Base-by-base conservation (phyloP, 208 protist genomes). In the Blastocrithidia nonstop region DNA sequence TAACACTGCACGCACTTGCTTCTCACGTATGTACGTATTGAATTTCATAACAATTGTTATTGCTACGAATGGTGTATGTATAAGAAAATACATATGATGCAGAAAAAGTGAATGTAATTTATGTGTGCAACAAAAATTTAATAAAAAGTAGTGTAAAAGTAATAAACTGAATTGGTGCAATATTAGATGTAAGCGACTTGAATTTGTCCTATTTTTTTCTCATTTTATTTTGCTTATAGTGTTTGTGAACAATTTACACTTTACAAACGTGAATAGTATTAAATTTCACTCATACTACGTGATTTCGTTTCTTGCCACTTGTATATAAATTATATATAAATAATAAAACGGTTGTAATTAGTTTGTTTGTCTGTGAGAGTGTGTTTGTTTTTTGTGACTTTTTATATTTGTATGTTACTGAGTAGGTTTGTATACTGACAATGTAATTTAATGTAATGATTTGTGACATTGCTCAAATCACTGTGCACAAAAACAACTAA, bases 321-420 rank as follows among this genome's bases (percentile, higher is more conserved):
- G n/a, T 15, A 13, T 43, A 37, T 19, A 29, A 17, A 43, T 28
- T 6, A 24, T 42, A 9, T 25, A 41, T n/a, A 37, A 7, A 32
- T 17, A 6, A 38, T 6, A 17, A 40, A 7, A 16, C 5, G 42
- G 19, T 36, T 9, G 45, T 22, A 51, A 19, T 29, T n/a, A 28
- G 7, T 33, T 22, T 38, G 26, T 23, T 21, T 44, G 27, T 27
- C 3, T 15, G 27, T 37, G 31, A 21, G 1, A 26, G 25, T 6
- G 27, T 2, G 15, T 22, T 42, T 37, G n/a, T 59, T 44, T 3
- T 51, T 39, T 22, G 9, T 54, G 51, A 43, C 28, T 50, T 56
- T 50, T 38, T 52, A 37, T 53, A 15, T 43, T 9, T 11, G n/a
- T 19, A 39, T 35, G 27, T 1, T 41, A 7, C 1, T 40, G 11